Percentiles rank a stretch among this genome's conserved stretches.
These are phyloP conservation scores for Rheum nobile DNA, from an alignment of 148 eudicot genomes.

Conservation along the genomic window DNA sequence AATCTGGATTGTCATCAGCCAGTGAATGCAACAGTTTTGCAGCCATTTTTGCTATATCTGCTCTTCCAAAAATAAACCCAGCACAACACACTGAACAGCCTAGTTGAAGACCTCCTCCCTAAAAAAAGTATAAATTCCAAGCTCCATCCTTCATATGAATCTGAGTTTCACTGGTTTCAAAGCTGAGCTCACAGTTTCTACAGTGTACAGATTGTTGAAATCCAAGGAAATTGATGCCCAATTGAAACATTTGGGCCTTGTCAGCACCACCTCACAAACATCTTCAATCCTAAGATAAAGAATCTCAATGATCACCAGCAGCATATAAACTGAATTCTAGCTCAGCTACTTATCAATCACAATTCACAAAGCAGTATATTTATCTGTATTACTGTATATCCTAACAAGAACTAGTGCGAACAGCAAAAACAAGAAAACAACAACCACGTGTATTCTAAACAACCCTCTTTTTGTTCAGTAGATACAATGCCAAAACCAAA, in stretches of 20 bases:
- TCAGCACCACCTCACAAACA: neutral
- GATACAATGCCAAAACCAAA: neutral
- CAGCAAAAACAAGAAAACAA: neutral
- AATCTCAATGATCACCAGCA: neutral
- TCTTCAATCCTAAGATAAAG: neutral
- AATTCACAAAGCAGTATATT: neutral
- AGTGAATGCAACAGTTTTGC: slow-evolving; percentile 83
- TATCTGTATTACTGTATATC: neutral
- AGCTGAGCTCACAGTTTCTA: neutral
- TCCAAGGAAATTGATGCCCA: neutral
- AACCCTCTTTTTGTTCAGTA: neutral
- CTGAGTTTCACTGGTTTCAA: neutral
- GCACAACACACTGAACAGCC: neutral
- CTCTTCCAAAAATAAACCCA: neutral
- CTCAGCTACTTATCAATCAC: neutral
- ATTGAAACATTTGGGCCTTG: neutral
- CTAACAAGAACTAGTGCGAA: neutral
- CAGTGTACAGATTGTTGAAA: neutral
- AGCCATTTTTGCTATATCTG: slow-evolving; percentile 33
- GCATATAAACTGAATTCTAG: neutral
- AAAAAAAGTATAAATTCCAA: neutral
- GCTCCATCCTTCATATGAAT: neutral
- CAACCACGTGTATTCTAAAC: neutral
- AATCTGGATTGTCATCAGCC: slow-evolving; percentile 86
- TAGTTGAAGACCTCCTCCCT: neutral